Base-by-base conservation (phyloP, 2,329 filamentous ascomycete species). In the Ascochyta koolunga region DNA sequence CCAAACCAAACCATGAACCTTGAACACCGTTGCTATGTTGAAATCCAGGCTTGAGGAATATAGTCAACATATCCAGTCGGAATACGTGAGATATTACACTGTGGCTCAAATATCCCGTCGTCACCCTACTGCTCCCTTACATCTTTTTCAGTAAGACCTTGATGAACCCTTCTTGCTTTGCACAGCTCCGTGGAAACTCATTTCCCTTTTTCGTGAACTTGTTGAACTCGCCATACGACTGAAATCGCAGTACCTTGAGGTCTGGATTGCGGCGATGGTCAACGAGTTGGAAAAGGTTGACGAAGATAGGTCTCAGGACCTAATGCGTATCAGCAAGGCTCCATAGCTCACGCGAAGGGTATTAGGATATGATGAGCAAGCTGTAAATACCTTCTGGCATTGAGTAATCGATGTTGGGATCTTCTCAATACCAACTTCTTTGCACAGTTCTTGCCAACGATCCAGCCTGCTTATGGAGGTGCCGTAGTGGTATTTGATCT, bases 371-470 rank as follows among this genome's bases (percentile, higher is more conserved):
- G 16, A 13, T 7, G 3, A 9, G n/a, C 8, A 6, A 11, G n/a
- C 2, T 33, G 11, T 13, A 22, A 33, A 36, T 33, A 39, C 48
- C 37, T 35, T 69, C 50, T 58, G 66, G 44, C 67, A 71, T 42
- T 69, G 46, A 2, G 53, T 68, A 36, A 72, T 59, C 0, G 67
- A 65, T 0, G 18, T 31, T 0, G 62, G 63, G 1, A 60, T 53
- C 3, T 58, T 43, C 6, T 56, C 45, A 11, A 71, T 54, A 21
- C 58, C 61, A 18, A 68, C 53, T 16, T 71, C 63, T 3, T 44
- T 32, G 41, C 70, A 73, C 3, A 72, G 49, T 13, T 64, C 51
- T 41, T 69, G 66, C 61, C 64, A 71, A 2, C 51, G 52, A 10
- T 60, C 55, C 10, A 73, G 54, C 25, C 56, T 61, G 19, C 52